Base-by-base conservation (phyloP, 768 basidiomycete genomes). In the Boletus sp. region DNA sequence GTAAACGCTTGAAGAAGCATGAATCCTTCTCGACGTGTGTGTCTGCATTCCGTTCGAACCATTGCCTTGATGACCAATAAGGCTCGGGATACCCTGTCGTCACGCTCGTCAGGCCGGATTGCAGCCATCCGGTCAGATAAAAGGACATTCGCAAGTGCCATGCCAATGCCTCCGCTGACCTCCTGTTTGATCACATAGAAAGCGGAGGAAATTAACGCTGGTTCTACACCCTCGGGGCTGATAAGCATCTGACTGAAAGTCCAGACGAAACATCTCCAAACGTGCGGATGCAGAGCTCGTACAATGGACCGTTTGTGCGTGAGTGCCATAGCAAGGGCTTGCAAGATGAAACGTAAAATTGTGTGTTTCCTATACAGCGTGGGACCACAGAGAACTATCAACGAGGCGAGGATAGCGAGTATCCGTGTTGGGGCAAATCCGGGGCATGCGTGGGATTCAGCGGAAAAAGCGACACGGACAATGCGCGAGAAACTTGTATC, bases 241-340 rank as follows among this genome's bases (percentile, higher is more conserved):
- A 53, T 19, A 41, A 74, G 71, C 43, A 83, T 61, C 17, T 73
- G 74, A 19, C 75, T 67, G 54, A 79, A 83, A 2, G 78, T 75
- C 83, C 84, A 85, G 21, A 85, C 67, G 27, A 85, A 70, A 48
- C 79, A 75, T 48, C 71, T 74, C 83, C 83, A 87, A 21, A 79
- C 66, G 34, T 74, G 74, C 1, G 76, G 64, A 40, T 77, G 74
- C 8, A 82, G 66, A 17, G 68, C 62, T 13, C 70, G 71, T 11
- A 79, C 67, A 6, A 66, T 47, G 11, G 65, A 60, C n/a, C 70
- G 64, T 44, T 70, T 69, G 55, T 79, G 74, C 4, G 47, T 60
- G 1, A 70, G 60, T 3, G 75, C 56, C 29, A 64, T 56, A 9
- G 62, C 65, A 23, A 82, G 68, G 9, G 68, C 64, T 7, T 68